These are phyloP conservation scores for Capsella rubella DNA, from an alignment of 441 rosid species.

Conservation along the genomic window DNA sequence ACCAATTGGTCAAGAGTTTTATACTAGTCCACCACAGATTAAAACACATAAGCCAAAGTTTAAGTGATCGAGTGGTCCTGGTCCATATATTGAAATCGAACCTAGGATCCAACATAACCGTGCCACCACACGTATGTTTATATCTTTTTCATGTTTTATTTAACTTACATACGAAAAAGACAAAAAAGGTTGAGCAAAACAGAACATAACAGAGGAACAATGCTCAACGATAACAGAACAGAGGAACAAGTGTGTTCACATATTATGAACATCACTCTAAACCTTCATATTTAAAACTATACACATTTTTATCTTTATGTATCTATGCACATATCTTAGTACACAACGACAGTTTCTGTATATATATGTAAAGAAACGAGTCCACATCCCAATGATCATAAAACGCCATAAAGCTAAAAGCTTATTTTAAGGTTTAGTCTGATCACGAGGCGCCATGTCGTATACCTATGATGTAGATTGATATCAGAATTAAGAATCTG, in stretches of 20 bases:
- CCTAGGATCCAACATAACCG: neutral
- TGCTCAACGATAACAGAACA: constrained; percentile 7
- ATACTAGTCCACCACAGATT: too few species aligned
- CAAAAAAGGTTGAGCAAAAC: neutral
- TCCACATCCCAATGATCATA: neutral
- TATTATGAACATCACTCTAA: neutral
- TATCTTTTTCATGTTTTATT: neutral
- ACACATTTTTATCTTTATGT: neutral
- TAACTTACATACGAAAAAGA: neutral
- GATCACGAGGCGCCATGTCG: constrained; percentile 8
- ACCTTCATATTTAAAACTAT: neutral
- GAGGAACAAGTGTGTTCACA: constrained; percentile 18
- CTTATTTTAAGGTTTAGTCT: constrained; percentile 9
- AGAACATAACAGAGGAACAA: neutral
- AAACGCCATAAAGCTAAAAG: constrained; percentile 7
- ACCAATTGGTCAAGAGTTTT: too few species aligned
- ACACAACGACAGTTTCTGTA: neutral
- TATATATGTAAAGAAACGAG: constrained; percentile 6
- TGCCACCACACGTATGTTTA: neutral
- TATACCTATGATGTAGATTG: constrained; percentile 11
- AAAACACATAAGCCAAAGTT: neutral
- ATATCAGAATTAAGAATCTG: neutral
- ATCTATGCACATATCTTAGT: neutral
- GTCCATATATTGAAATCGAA: neutral
- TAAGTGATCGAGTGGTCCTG: neutral